Base-by-base conservation (phyloP, 805 yeast genomes). In the Lipomyces starkeyi region DNA sequence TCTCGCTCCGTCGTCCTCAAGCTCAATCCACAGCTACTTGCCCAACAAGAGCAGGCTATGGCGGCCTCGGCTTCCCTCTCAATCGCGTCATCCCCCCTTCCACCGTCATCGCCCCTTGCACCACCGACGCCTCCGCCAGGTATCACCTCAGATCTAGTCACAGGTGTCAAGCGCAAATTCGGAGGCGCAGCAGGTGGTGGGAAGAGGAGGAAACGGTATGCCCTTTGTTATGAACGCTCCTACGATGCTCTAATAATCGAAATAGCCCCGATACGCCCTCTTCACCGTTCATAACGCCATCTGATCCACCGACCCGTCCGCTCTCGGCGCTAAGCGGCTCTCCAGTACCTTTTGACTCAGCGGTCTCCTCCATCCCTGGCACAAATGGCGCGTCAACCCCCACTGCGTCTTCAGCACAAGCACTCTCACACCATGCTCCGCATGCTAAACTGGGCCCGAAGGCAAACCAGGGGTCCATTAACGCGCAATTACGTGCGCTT, bases 401-500 rank as follows among this genome's bases (percentile, higher is more conserved):
- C 14, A 57, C 62, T 13, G 63, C 52, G 4, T 22, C 66, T 8
- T 57, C 57, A 7, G 57, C 63, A 5, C 66, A 58, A 14, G 61
- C 27, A 22, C 60, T 63, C 14, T 32, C 57, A 13, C 71, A 68
- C 20, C 71, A 66, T 49, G 71, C 70, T 9, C 43, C 70, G 27
- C 71, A 69, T 58, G 58, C 72, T 22, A 69, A 68, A 25, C 66
- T 71, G 3, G 73, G 72, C 17, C 73, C 77, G n/a, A 76, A 76
- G 40, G 74, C 77, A 25, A 70, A 68, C 47, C 69, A 68, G 34
- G 74, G 74, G 25, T 71, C 74, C 2, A 78, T 78, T 13, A 79
- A 79, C 63, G 80, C 81, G 43, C 69, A 75, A 29, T 68, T 79
- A 43, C 67, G 78, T 37, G 81, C 78, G 1, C 74, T 85, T 35